Conservation (phyloP, 2,329 filamentous ascomycete species). For the Arthroderma uncinatum region DNA sequence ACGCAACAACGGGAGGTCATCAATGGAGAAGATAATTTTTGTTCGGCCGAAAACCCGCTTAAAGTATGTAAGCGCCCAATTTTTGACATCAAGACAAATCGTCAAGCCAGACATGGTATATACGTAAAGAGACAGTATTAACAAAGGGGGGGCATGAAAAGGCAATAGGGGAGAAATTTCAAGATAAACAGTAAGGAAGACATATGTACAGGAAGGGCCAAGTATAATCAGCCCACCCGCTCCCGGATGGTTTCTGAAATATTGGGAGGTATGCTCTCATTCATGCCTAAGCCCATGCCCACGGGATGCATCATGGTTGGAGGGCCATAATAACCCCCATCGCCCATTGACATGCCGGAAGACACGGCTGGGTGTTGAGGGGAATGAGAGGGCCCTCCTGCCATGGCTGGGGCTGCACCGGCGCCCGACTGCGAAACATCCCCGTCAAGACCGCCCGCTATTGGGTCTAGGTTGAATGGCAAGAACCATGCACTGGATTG, state of each 20-base stretch:
- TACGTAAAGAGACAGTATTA: neutral
- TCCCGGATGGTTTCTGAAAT: conserved; percentile 1
- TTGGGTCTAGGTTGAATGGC: conserved; percentile 78
- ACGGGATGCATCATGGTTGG: neutral
- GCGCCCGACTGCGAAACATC: neutral
- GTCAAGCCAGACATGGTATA: neutral
- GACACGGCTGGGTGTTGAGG: neutral
- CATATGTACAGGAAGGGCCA: neutral
- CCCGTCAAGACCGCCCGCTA: conserved; percentile 16
- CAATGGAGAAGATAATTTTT: neutral
- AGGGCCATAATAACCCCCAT: neutral
- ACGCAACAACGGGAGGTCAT: neutral
- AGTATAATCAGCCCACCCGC: neutral
- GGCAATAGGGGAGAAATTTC: neutral
- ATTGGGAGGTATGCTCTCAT: neutral
- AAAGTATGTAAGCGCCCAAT: neutral
- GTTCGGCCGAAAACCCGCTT: neutral
- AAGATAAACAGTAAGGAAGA: neutral
- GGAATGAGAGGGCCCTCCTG: neutral
- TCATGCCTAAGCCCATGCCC: neutral
- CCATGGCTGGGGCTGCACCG: neutral
- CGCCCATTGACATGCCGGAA: conserved; percentile 2
- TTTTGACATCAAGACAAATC: neutral
- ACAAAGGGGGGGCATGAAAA: neutral
- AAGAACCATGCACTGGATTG: conserved; percentile 70